Percentiles rank a stretch among this genome's conserved stretches.
Evolutionary conservation across 1,139 yeast species (phyloP).

Genomic region (Zygosaccharomyces sapae): DNA sequence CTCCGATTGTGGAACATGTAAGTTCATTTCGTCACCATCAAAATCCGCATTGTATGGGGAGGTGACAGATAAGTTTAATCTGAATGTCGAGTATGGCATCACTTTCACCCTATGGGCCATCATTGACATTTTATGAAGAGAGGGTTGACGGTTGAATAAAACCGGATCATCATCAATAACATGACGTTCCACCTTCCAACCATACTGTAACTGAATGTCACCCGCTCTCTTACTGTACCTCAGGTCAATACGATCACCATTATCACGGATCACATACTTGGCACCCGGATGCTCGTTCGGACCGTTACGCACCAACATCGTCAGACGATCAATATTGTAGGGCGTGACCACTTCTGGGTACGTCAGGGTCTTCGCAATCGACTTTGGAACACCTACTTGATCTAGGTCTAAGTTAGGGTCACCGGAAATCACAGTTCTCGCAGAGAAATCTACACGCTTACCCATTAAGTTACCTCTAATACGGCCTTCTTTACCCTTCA

Average conservation of each 20-base stretch:
- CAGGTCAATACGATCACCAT: constrained; percentile 97
- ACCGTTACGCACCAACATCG: constrained; percentile 92
- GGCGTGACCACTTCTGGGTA: constrained; percentile 98
- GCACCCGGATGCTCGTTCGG: constrained; percentile 99
- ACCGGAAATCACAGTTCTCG: constrained; percentile 98
- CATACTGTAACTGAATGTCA: constrained; percentile 94
- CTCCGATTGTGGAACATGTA: constrained; percentile 98
- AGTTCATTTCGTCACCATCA: constrained; percentile 99
- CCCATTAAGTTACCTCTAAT: constrained; percentile 98
- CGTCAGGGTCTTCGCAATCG: constrained; percentile 90
- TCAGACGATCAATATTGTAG: constrained; percentile 85
- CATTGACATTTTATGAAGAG: constrained; percentile 99
- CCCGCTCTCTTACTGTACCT: constrained; percentile 98
- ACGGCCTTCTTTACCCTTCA: constrained; percentile 99
- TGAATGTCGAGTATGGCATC: constrained; percentile 97
- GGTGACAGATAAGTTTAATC: constrained; percentile 92
- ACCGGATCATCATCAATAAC: constrained; percentile 97
- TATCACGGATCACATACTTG: constrained; percentile 93
- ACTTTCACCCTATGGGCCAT: constrained; percentile 99
- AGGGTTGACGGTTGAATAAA: constrained; percentile 97
- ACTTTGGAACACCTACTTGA: constrained; percentile 97
- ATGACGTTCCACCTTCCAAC: constrained; percentile 99
- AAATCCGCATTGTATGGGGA: constrained; percentile 99
- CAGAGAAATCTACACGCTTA: constrained; percentile 98
- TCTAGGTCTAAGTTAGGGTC: constrained; percentile 96